phyloP scores from a whole-genome alignment of 495 filamentous ascomycete genomes.

The Penicillium canariense region DNA sequence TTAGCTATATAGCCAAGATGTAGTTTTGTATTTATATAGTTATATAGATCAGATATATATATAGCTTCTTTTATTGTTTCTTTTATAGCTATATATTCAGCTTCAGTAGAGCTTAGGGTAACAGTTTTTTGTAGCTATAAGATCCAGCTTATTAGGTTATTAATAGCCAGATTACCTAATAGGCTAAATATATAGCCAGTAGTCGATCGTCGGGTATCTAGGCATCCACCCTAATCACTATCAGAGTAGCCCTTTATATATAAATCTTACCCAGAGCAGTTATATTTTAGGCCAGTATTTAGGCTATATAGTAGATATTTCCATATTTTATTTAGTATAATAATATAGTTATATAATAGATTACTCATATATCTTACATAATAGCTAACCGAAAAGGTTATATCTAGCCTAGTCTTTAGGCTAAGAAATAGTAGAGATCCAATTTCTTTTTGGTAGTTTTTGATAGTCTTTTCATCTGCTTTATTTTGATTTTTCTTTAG shows the following conservation, averaged over 20 bases:
- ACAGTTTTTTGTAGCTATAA: background rate
- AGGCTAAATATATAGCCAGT: background rate
- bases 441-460: background rate
- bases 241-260: background rate
- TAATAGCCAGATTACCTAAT: background rate
- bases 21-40: conserved; percentile 7
- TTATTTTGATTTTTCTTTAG: background rate
- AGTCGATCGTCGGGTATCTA: background rate
- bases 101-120: background rate
- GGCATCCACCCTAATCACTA: background rate
- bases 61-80: conserved; percentile 20
- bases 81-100: conserved; percentile 20
- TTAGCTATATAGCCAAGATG: background rate
- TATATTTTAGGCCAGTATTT: background rate
- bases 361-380: background rate
- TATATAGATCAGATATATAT: conserved; percentile 15
- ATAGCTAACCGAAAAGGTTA: background rate
- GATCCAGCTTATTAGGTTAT: background rate
- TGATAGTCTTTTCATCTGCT: background rate
- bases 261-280: background rate
- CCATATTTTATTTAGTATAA: background rate
- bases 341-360: background rate
- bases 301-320: background rate
- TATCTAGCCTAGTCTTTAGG: background rate
- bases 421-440: background rate